A percentile compares a stretch with the other conserved stretches of the same genome.
Evolutionary conservation across 2,329 filamentous ascomycete genomes (phyloP).

Genomic region (Tolypocladium guangdongense): DNA sequence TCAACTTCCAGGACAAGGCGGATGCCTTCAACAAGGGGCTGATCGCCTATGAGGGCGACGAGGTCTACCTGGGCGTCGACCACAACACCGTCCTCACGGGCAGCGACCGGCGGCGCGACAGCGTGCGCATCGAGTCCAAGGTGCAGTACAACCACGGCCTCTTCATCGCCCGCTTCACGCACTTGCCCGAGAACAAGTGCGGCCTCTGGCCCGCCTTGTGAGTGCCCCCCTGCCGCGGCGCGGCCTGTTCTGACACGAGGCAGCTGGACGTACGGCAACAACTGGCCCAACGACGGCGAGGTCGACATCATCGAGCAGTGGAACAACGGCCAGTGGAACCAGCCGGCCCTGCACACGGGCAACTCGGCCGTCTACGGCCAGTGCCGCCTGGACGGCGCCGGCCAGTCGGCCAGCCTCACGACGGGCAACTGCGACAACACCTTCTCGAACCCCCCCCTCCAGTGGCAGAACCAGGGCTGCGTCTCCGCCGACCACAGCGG

Average conservation of each 20-base stretch:
- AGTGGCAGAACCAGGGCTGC: slow-evolving; percentile 30
- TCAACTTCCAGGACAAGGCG: slow-evolving; percentile 35
- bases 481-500: slow-evolving; percentile 24
- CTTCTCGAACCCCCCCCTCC: slow-evolving; percentile 19
- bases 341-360: slow-evolving; percentile 48
- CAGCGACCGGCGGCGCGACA: slow-evolving; percentile 30
- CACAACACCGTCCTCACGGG: slow-evolving; percentile 12
- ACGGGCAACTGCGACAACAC: slow-evolving; percentile 30
- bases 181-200: slow-evolving; percentile 56
- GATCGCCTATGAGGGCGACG: slow-evolving; percentile 17
- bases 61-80: slow-evolving; percentile 31
- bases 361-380: slow-evolving; percentile 15
- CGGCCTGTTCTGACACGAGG: neutral
- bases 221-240: too few species aligned
- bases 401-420: slow-evolving; percentile 19
- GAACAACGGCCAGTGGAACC: slow-evolving; percentile 42
- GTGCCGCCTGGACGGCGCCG: slow-evolving; percentile 20
- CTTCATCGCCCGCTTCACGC: slow-evolving; percentile 56
- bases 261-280: slow-evolving; percentile 36
- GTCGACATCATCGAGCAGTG: slow-evolving; percentile 60
- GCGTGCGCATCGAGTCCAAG: slow-evolving; percentile 55
- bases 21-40: slow-evolving; percentile 25
- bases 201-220: slow-evolving; percentile 64
- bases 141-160: slow-evolving; percentile 53
- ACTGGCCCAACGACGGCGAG: slow-evolving; percentile 53